Base-by-base conservation (phyloP, 176 grass and related monocot genomes). In the Hsuehochloa calcarea region DNA sequence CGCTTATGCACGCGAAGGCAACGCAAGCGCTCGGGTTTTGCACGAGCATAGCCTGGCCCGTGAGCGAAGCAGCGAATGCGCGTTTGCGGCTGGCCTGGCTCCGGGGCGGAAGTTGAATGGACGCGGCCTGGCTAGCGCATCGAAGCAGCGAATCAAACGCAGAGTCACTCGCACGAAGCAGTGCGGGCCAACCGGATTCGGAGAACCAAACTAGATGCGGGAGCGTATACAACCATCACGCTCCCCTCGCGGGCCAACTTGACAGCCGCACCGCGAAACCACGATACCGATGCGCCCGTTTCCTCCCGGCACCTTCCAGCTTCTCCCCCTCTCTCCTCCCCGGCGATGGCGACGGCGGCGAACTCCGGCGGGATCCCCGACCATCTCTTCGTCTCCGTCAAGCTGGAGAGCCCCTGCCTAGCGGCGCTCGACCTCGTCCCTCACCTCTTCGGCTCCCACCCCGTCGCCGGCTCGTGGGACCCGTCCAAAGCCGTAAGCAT, bases 401-500 rank as follows among this genome's bases (percentile, higher is more conserved):
- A 90, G 77, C 82, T 98, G 82, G 96, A 92, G 89, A 92, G 91
- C 80, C 78, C 72, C 16, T 87, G 77, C n/a, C 92, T 89, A 39
- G 43, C 56, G 50, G 82, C 54, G 85, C 75, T 90, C 49, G 86
- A 92, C 55, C 88, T 96, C 72, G 68, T 73, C 41, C 96, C 96
- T 37, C 78, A 92, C 88, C 72, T 98, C 80, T 86, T 92, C 64
- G 96, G 93, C 65, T 98, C 96, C 49, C 85, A 89, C 39, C 90
- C 93, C 16, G 78, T 92, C 31, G 89, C 87, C 13, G 96, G 91
- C n/a, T 94, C 81, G 15, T 95, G 96, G 96, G 93, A 96, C 70
- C 77, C 84, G 26, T 81, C 74, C 80, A 95, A 94, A 83, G 93
- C 93, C 63, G 96, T 98, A 86, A 80, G 88, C 61, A 65, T 27